These are phyloP conservation scores for Hylodesmum podocarpum DNA, from an alignment of 306 rosid species.

Conservation along the genomic window DNA sequence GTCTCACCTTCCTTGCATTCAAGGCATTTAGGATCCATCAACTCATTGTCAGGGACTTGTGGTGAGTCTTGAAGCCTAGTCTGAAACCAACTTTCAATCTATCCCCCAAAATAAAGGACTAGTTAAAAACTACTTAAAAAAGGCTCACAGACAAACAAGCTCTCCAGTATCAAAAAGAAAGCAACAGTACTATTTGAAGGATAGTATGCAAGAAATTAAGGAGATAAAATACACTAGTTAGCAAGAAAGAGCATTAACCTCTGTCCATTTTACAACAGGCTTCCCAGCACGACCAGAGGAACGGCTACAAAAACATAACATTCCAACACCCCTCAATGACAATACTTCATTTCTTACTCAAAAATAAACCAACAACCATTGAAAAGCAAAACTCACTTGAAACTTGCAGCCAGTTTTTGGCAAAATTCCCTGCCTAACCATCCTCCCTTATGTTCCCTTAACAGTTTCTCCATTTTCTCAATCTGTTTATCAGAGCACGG, in stretches of 20 bases:
- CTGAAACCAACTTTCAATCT: constrained; percentile 85
- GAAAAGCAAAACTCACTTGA: constrained; percentile 58
- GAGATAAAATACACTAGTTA: not conserved
- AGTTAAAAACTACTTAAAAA: not conserved
- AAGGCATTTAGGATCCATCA: constrained; percentile 36
- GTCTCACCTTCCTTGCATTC: constrained; percentile 44
- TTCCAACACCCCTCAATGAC: constrained; percentile 29
- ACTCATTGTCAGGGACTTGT: constrained; percentile 37
- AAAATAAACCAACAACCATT: not conserved
- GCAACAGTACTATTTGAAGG: not conserved
- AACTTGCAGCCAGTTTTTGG: constrained; percentile 54
- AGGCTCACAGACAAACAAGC: not conserved
- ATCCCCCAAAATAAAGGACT: not conserved
- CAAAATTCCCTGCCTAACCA: constrained; percentile 49
- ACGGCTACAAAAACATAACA: constrained; percentile 56
- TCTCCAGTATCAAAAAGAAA: not conserved
- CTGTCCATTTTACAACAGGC: constrained; percentile 73
- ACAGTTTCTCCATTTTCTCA: constrained; percentile 69
- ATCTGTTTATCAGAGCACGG: constrained; percentile 46
- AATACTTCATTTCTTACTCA: not conserved
- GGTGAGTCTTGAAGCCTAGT: constrained; percentile 46
- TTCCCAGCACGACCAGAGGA: constrained; percentile 93
- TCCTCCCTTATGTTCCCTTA: constrained; percentile 48
- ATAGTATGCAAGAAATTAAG: not conserved
- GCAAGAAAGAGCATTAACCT: constrained; percentile 50